Base-by-base conservation (phyloP, 169 alveolate species). In the Cryptosporidium viatorum region DNA sequence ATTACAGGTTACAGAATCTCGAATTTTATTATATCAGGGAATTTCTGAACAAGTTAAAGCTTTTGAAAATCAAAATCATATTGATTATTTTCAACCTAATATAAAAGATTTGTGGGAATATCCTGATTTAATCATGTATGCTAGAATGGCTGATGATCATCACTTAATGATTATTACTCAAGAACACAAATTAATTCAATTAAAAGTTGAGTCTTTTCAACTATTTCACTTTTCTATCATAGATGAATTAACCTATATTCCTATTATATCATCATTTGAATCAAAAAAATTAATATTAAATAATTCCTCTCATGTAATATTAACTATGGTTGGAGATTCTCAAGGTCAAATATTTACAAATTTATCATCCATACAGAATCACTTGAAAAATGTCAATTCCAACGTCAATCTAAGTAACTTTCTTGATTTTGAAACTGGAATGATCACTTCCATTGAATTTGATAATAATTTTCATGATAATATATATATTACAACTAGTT, bases 81-180 rank as follows among this genome's bases (percentile, higher is more conserved):
- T 9, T 55, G 35, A 26, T 21, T 4, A 21, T 23, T 23, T 55
- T 55, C 71, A 65, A 29, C n/a, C 31, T 2, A n/a, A 65, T 35
- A n/a, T 0, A n/a, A 33, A n/a, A 10, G 50, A 37, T 14, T 31
- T 65, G 33, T 33, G 43, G 43, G 41, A 73, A 3, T 73, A n/a
- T 73, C 51, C 51, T 2, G 86, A 73, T 23, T 41, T 31, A 14
- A 50, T 73, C 1, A 52, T 73, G 71, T 37, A 31, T 31, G 86
- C 70, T 9, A 35, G 18, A 10, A 37, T 29, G 14, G 52, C 55
- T 31, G 71, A 73, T 55, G 71, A 73, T 29, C 8, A 33, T 31
- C 12, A 52, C 31, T 55, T 73, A 59, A 18, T 73, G 31, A 16
- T 73, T 33, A 51, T 73, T 31, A 73, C 86, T 26, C 86, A 58